phyloP scores from a whole-genome alignment of 345 rosid species.

The Brassica carinata region DNA sequence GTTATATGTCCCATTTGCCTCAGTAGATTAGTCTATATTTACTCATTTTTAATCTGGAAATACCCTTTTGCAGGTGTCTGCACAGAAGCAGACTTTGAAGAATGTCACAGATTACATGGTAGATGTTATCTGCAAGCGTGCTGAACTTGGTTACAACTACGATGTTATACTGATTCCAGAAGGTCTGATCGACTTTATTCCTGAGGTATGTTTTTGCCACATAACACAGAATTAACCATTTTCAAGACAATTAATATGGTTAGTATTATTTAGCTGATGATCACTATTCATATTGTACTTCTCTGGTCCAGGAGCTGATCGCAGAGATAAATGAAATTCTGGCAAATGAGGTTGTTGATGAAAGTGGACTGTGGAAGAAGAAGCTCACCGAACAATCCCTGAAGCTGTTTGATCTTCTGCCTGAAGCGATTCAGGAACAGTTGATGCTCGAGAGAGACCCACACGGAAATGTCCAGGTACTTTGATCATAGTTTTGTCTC shows the following conservation, averaged over 20 bases:
- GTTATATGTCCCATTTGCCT: neutral
- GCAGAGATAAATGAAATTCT: conserved; percentile 91
- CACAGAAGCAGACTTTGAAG: conserved; percentile 81
- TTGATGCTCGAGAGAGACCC: conserved; percentile 99
- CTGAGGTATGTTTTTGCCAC: conserved; percentile 58
- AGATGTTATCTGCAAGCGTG: conserved; percentile 81
- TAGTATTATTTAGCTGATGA: neutral
- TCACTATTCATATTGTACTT: neutral
- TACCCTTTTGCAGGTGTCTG: conserved; percentile 67
- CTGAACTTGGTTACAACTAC: conserved; percentile 75
- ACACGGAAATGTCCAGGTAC: conserved; percentile 99
- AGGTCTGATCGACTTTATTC: conserved; percentile 98
- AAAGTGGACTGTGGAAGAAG: conserved; percentile 79
- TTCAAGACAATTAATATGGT: neutral
- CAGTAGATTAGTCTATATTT: conserved; percentile 7
- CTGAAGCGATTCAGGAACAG: conserved; percentile 90
- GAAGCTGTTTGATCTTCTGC: conserved; percentile 84
- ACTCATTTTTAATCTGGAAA: conserved; percentile 20
- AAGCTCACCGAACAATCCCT: conserved; percentile 73
- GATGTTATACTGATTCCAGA: conserved; percentile 98
- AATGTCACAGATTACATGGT: conserved; percentile 89
- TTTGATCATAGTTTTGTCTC: neutral
- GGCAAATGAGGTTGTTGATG: conserved; percentile 85
- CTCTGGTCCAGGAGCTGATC: conserved; percentile 89
- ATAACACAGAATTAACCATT: neutral